Conservation (phyloP, 202 grass and related monocot species). For the Panicum virgatum region DNA sequence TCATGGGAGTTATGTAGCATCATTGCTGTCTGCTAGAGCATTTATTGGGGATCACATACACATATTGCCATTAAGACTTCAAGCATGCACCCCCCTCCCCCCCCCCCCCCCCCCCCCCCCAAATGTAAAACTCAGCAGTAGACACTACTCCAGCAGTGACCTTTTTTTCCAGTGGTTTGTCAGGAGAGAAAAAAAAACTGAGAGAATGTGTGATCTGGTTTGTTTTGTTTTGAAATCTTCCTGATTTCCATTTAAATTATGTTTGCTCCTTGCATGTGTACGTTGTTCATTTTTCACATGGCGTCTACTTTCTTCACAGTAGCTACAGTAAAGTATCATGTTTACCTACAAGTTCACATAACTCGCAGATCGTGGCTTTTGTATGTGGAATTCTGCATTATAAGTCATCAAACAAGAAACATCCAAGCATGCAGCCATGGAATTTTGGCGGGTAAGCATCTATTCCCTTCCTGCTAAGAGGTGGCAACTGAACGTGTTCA, state of each 20-base stretch:
- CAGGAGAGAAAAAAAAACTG: neutral
- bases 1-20: neutral
- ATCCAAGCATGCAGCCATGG: constrained; percentile 84
- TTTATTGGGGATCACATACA: neutral
- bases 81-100: neutral
- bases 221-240: constrained; percentile 14
- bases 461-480: constrained; percentile 4
- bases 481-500: neutral
- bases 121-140: constrained; percentile 16
- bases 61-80: constrained; percentile 14
- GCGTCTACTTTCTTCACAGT: constrained; percentile 6
- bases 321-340: constrained; percentile 11
- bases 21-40: neutral
- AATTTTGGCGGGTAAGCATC: constrained; percentile 70
- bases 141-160: neutral
- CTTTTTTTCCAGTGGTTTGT: neutral
- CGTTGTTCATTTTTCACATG: constrained; percentile 3
- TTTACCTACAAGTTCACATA: constrained; percentile 22
- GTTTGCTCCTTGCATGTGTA: neutral
- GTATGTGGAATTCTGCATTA: constrained; percentile 91
- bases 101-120: no score
- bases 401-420: constrained; percentile 72
- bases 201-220: constrained; percentile 22
- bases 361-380: constrained; percentile 72
- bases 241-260: constrained; percentile 12